Evolutionary conservation across 768 basidiomycete genomes (phyloP).

Genomic region (Amylocystis lapponica): DNA sequence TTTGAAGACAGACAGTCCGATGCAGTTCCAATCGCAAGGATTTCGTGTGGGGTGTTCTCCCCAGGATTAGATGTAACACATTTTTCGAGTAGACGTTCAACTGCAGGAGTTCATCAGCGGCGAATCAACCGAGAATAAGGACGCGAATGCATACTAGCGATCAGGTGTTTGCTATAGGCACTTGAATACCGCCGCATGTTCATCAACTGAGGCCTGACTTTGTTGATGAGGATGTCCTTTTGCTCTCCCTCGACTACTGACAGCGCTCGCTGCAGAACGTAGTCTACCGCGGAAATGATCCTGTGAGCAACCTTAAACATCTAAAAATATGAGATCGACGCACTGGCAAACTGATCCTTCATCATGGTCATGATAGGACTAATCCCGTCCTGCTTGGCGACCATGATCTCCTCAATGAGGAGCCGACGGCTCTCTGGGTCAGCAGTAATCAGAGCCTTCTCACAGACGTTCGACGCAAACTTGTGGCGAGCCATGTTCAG

Average conservation of each 20-base stretch:
- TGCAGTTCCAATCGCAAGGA: neutral
- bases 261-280: constrained; percentile 79
- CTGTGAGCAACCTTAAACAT: neutral
- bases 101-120: constrained; percentile 28
- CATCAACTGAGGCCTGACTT: constrained; percentile 61
- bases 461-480: constrained; percentile 94
- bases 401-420: constrained; percentile 81
- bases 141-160: constrained; percentile 54
- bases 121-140: neutral
- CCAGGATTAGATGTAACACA: constrained; percentile 15
- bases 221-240: constrained; percentile 54
- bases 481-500: constrained; percentile 80
- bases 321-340: constrained; percentile 25
- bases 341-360: constrained; percentile 87
- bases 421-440: constrained; percentile 55
- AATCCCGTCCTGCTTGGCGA: constrained; percentile 54
- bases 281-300: constrained; percentile 43
- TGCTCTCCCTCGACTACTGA: constrained; percentile 66
- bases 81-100: constrained; percentile 65
- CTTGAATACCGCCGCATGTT: constrained; percentile 69
- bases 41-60: neutral
- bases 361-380: constrained; percentile 67
- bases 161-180: constrained; percentile 74
- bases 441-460: constrained; percentile 76
- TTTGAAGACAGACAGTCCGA: neutral